phyloP scores from a whole-genome alignment of 495 filamentous ascomycete species.

The Bacidia rubella region DNA sequence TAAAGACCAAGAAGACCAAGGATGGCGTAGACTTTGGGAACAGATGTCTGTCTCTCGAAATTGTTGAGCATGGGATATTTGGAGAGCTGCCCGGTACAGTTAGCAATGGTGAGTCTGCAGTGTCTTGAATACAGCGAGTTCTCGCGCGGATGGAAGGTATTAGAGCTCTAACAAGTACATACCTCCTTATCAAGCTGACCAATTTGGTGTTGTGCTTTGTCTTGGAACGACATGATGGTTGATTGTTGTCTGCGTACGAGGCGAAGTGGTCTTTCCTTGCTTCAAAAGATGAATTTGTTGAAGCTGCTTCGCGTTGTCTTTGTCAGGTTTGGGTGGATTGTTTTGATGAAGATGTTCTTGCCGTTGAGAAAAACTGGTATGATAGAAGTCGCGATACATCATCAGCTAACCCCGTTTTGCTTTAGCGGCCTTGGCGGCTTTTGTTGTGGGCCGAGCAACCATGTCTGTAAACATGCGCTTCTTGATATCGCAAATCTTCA shows the following conservation, averaged over 20 bases:
- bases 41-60: slow-evolving; percentile 86
- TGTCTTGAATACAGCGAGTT: background rate
- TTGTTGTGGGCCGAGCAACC: background rate
- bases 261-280: background rate
- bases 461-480: background rate
- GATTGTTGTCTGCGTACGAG: background rate
- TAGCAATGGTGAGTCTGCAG: slow-evolving; percentile 19
- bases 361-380: background rate
- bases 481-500: background rate
- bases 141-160: slow-evolving; percentile 17
- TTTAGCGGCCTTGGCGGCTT: background rate
- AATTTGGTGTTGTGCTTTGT: slow-evolving; percentile 77
- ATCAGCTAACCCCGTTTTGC: background rate
- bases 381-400: background rate
- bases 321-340: too few relatives aligned
- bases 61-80: slow-evolving; percentile 93
- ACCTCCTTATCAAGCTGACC: slow-evolving; percentile 97
- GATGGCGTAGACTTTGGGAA: slow-evolving; percentile 93
- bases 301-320: too few relatives aligned
- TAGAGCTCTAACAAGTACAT: slow-evolving; percentile 24
- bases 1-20: slow-evolving; percentile 75
- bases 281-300: too few relatives aligned
- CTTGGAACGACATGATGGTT: slow-evolving; percentile 56
- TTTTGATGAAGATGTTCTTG: background rate
- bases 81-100: slow-evolving; percentile 55